Conservation (phyloP, 768 basidiomycete genomes). For the Leccinum disarticulatum region DNA sequence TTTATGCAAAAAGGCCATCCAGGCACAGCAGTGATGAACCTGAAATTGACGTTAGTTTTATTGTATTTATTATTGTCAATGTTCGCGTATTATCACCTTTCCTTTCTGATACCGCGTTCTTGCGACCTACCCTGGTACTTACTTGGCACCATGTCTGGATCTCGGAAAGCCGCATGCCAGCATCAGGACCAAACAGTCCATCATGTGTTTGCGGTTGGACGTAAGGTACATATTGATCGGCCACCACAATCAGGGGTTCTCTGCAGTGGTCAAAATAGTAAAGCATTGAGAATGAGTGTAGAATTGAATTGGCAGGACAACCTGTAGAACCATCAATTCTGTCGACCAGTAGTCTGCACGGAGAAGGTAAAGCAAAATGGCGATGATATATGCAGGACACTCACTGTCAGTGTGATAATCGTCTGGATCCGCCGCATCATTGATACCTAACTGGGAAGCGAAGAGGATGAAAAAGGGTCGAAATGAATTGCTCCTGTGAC, state of each 20-base stretch:
- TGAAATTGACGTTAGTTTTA: neutral
- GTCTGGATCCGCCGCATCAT: too few species aligned
- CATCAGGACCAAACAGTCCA: neutral
- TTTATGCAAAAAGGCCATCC: too few species aligned
- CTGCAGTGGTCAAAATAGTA: neutral
- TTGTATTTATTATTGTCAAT: neutral
- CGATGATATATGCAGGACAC: too few species aligned
- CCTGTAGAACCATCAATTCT: neutral
- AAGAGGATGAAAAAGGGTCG: too few species aligned
- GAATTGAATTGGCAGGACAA: neutral
- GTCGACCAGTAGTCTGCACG: too few species aligned
- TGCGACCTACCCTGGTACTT: too few species aligned
- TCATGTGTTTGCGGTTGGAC: neutral
- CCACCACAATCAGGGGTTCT: neutral
- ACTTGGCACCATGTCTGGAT: too few species aligned
- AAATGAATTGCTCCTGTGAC: too few species aligned
- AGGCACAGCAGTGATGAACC: neutral
- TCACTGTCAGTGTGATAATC: too few species aligned
- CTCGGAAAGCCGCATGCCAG: neutral
- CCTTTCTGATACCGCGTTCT: neutral
- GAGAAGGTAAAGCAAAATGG: neutral
- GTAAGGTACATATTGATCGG: neutral
- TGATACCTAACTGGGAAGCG: too few species aligned
- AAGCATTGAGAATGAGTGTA: neutral
- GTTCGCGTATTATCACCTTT: neutral